A percentile compares a stretch with the other conserved stretches of the same genome.
These are phyloP conservation scores for Psilocybe cubensis DNA, from an alignment of 768 basidiomycete genomes.

Conservation along the genomic window DNA sequence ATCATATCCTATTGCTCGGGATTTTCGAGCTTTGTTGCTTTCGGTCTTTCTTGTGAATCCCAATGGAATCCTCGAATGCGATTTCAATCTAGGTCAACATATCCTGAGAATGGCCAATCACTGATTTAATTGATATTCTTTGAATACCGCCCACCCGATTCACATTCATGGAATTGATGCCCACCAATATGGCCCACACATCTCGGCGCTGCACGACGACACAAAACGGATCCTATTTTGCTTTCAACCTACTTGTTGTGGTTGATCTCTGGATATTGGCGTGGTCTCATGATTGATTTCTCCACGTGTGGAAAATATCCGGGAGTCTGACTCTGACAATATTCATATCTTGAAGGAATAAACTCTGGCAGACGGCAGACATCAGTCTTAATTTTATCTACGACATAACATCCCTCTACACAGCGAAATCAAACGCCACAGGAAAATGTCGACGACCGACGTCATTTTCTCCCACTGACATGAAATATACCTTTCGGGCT, in stretches of 20 bases:
- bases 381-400: background rate
- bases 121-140: background rate
- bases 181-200: background rate
- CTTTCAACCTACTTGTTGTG: background rate
- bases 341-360: background rate
- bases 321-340: background rate
- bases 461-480: background rate
- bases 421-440: background rate
- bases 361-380: background rate
- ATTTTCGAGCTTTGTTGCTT: background rate
- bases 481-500: background rate
- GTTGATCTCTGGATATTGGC: background rate
- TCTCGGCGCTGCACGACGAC: background rate
- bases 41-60: background rate
- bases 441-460: background rate
- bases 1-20: background rate
- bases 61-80: conserved; percentile 1
- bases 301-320: background rate
- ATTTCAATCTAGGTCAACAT: background rate
- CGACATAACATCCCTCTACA: background rate
- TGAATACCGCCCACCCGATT: background rate
- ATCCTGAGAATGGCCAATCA: background rate
- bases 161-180: background rate
- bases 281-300: background rate
- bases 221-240: background rate